Evolutionary conservation across 345 rosid genomes (phyloP).

Genomic region (Salix udensis): DNA sequence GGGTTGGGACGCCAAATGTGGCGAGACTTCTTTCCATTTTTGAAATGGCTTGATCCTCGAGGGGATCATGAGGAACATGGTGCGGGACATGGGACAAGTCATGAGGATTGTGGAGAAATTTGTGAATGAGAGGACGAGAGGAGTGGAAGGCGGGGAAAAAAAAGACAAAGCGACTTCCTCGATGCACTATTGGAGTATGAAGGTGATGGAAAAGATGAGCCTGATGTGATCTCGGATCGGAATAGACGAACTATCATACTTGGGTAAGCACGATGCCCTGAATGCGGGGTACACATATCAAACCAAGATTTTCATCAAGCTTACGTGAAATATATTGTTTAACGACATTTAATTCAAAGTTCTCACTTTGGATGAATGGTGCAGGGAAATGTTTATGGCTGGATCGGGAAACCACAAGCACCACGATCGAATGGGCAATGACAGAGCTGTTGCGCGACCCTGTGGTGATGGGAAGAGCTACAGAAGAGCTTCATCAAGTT

Average conservation of each 20-base stretch:
- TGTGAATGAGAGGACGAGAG: conserved; percentile 16
- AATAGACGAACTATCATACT: conserved; percentile 6
- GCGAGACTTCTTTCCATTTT: conserved; percentile 5
- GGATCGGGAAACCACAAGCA: conserved; percentile 17
- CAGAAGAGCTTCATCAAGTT: conserved; percentile 13
- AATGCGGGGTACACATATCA: background rate
- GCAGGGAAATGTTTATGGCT: conserved; percentile 17
- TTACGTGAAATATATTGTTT: background rate
- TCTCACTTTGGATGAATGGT: background rate
- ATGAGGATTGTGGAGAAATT: conserved; percentile 13
- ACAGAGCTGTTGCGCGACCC: conserved; percentile 16
- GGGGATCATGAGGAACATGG: too few species aligned
- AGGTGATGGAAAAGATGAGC: conserved; percentile 16
- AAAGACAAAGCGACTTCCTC: conserved; percentile 4
- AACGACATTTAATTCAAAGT: background rate
- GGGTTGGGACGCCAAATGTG: conserved; percentile 19
- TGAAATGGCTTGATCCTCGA: too few species aligned
- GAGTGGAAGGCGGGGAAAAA: background rate
- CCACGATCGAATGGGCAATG: conserved; percentile 16
- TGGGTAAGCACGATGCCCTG: background rate
- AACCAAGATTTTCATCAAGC: background rate
- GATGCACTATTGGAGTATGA: conserved; percentile 15
- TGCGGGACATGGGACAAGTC: background rate
- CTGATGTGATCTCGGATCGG: conserved; percentile 2
- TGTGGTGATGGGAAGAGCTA: conserved; percentile 7